Evolutionary conservation across 352 stramenopile species (phyloP).

Genomic region (Stephanocyclus meneghinianus): DNA sequence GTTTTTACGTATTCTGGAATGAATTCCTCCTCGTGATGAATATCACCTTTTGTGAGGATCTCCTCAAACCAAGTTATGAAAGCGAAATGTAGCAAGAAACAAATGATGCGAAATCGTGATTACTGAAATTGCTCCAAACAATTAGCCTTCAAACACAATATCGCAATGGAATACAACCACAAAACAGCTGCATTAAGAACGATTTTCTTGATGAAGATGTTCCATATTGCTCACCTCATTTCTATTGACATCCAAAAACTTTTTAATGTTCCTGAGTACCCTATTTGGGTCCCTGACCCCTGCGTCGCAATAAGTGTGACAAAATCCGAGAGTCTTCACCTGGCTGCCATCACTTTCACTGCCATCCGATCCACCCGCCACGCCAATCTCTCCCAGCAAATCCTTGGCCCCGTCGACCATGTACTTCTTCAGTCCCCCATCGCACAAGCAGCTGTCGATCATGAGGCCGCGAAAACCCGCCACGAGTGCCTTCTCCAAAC

Average conservation of each 20-base stretch:
- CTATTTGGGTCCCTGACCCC: slow-evolving; percentile 44
- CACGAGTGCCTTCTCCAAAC: slow-evolving; percentile 54
- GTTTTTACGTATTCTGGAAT: no score
- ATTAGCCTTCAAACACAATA: no score
- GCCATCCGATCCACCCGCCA: not conserved
- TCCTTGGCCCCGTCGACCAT: not conserved
- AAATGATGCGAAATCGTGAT: no score
- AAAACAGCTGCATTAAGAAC: no score
- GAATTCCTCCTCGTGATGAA: no score
- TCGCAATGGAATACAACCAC: no score
- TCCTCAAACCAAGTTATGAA: no score
- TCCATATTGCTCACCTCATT: slow-evolving; percentile 15
- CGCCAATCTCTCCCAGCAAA: not conserved
- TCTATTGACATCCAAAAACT: slow-evolving; percentile 54
- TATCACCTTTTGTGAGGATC: no score
- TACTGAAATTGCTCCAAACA: no score
- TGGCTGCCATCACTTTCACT: not conserved
- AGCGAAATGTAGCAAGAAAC: no score
- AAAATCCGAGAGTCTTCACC: slow-evolving; percentile 41
- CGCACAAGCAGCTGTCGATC: slow-evolving; percentile 28
- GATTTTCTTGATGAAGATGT: no score
- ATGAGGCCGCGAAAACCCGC: slow-evolving; percentile 62
- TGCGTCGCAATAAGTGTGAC: slow-evolving; percentile 52
- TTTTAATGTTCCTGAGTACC: slow-evolving; percentile 50
- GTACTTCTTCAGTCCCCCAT: slow-evolving; percentile 5